phyloP scores from a whole-genome alignment of 1,139 yeast species.

The Suhomyces kunorum region DNA sequence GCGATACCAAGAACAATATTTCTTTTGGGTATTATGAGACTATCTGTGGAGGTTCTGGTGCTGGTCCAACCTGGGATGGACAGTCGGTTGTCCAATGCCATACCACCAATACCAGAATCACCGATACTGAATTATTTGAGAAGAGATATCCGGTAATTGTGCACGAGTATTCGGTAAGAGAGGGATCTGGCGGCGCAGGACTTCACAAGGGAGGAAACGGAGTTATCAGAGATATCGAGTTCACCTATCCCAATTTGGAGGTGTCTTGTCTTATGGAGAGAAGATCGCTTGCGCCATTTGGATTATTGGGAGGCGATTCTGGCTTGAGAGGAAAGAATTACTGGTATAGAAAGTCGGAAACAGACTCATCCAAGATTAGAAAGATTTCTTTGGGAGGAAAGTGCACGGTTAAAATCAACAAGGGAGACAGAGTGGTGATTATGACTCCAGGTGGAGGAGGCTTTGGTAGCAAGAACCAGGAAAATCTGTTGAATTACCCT shows the following conservation, averaged over 20 bases:
- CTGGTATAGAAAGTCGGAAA: constrained; percentile 34
- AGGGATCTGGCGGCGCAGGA: constrained; percentile 47
- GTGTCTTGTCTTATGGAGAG: constrained; percentile 51
- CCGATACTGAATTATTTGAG: constrained; percentile 50
- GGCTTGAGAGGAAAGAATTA: constrained; percentile 43
- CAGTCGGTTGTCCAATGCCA: constrained; percentile 51
- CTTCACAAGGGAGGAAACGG: constrained; percentile 48
- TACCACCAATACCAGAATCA: constrained; percentile 51
- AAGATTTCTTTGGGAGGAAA: constrained; percentile 43
- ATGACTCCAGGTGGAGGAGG: constrained; percentile 56
- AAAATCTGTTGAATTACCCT: constrained; percentile 24
- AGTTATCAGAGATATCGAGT: constrained; percentile 48
- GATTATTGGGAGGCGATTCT: constrained; percentile 44
- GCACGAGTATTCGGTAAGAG: constrained; percentile 41
- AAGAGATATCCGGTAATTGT: constrained; percentile 49
- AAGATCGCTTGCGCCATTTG: constrained; percentile 47
- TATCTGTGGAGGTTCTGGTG: constrained; percentile 53
- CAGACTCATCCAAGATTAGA: constrained; percentile 25
- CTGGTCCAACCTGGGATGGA: constrained; percentile 52
- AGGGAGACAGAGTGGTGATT: constrained; percentile 46
- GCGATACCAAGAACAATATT: constrained; percentile 35
- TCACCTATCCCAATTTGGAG: constrained; percentile 39
- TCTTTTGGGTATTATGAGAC: constrained; percentile 53
- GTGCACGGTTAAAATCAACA: constrained; percentile 38
- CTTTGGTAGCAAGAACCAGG: constrained; percentile 28